Conservation (phyloP, 2,329 filamentous ascomycete species). For the Ophiognomonia clavigignenti-juglandacearum region DNA sequence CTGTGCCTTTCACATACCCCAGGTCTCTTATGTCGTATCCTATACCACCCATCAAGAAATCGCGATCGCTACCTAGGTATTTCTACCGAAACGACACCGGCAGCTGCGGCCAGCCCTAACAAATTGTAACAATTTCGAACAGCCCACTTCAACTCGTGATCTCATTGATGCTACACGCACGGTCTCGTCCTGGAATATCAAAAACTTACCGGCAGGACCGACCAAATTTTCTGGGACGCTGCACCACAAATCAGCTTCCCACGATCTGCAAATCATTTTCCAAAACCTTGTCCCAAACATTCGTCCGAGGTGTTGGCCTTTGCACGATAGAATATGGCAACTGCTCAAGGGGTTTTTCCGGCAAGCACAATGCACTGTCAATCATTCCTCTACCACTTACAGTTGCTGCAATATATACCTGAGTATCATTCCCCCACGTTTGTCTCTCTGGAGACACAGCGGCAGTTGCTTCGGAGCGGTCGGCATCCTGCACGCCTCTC, state of each 20-base stretch:
- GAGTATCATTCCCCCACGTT: neutral
- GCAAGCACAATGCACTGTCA: slow-evolving; percentile 8
- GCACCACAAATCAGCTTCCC: no score
- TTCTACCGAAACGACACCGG: slow-evolving; percentile 4
- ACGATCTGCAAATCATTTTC: no score
- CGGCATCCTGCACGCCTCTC: neutral
- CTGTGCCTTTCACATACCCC: neutral
- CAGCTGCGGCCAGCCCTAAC: neutral
- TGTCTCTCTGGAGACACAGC: slow-evolving; percentile 1
- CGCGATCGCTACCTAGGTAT: neutral
- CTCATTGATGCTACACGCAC: no score
- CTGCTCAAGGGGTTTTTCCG: no score
- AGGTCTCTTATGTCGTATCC: slow-evolving; percentile 6
- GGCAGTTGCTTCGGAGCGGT: slow-evolving; percentile 7
- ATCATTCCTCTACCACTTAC: slow-evolving; percentile 1
- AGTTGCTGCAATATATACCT: neutral
- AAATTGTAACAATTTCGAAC: no score
- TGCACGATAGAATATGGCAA: no score
- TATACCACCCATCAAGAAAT: slow-evolving; percentile 4
- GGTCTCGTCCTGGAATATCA: no score
- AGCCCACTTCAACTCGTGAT: no score
- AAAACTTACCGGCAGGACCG: no score
- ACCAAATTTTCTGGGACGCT: neutral
- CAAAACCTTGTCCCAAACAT: no score
- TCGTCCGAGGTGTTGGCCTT: no score